phyloP scores from a whole-genome alignment of 768 basidiomycete species.

The Boletus eberwhitei region DNA sequence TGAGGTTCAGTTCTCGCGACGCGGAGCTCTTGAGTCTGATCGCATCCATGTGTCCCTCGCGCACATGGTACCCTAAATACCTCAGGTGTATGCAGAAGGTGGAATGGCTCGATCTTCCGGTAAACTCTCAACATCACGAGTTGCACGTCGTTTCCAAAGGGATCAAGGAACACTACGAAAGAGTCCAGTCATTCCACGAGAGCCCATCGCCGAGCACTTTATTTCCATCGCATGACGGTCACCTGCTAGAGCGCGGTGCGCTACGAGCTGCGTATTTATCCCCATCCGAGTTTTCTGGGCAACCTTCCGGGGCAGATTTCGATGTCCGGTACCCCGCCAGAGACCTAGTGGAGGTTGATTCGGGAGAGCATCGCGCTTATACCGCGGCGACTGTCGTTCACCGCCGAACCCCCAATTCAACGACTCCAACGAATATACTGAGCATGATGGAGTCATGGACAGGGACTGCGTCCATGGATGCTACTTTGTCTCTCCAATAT shows the following conservation, averaged over 20 bases:
- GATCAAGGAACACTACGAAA: conserved; percentile 30
- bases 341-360: neutral
- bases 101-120: conserved; percentile 24
- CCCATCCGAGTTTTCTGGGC: conserved; percentile 9
- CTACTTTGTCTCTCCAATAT: conserved; percentile 21
- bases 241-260: conserved; percentile 19
- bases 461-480: neutral
- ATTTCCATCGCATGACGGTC: conserved; percentile 5
- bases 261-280: conserved; percentile 13
- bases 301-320: neutral
- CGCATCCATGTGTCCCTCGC: conserved; percentile 31
- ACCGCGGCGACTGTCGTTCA: conserved; percentile 8
- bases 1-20: conserved; percentile 30
- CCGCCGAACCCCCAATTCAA: neutral
- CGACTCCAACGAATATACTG: neutral
- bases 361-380: conserved; percentile 18
- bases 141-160: conserved; percentile 23
- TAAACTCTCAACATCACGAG: conserved; percentile 31
- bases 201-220: neutral
- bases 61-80: conserved; percentile 39
- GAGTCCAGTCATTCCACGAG: conserved; percentile 11
- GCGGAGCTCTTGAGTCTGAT: conserved; percentile 33
- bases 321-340: conserved; percentile 15
- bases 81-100: conserved; percentile 40
- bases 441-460: conserved; percentile 10